Evolutionary conservation across 106 monocot genomes (phyloP), one percentile per base, ranked within the genome.

Genomic region (Platanthera guangdongensis): DNA sequence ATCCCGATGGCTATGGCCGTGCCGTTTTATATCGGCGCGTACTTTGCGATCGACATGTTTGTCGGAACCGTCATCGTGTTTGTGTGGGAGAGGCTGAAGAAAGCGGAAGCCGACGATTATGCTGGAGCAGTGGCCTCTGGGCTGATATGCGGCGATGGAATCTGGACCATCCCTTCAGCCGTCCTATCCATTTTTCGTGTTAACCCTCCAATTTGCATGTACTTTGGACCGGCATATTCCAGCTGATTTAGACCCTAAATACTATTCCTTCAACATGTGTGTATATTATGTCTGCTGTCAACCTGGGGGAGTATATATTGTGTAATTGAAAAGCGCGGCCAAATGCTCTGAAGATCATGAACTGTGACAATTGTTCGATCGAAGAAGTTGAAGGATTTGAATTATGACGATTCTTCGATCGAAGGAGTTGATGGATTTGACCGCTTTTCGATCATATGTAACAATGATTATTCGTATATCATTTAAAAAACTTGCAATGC

Each of bases 61-160:
- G 84, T 95, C 2, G 95, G 95, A 15, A 92, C 89, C 0, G 87
- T 89, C 9, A 89, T 95, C 3, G 67, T 95, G 62, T 95, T 87
- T 65, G 70, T 92, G 5, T 95, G 95, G 95, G 95, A 95, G 80
- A 68, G 80, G 75, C 2, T 92, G 10, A 89, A 95, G 68, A 45
- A 51, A 63, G 86, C 85, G 75, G 87, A 87, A 12, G 80, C 91
- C 0, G 91, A 95, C 9, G 91, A 91, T 22, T 95, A 62, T 51
- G 87, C 91, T 0, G 91, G 95, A 6, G 91, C 95, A 0, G 73
- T 95, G 45, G 95, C 95, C 7, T 95, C 95, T 0, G 95, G 95
- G n/a, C 69, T 95, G 83, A 95, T 95, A 7, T 95, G 95, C 49
- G 95, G 95, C 3, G 95, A 95, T 76, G 95, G 95, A n/a, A 95